Base-by-base conservation (phyloP, 225 moss, liverwort and hornwort genomes). In the Polytrichum formosum region DNA sequence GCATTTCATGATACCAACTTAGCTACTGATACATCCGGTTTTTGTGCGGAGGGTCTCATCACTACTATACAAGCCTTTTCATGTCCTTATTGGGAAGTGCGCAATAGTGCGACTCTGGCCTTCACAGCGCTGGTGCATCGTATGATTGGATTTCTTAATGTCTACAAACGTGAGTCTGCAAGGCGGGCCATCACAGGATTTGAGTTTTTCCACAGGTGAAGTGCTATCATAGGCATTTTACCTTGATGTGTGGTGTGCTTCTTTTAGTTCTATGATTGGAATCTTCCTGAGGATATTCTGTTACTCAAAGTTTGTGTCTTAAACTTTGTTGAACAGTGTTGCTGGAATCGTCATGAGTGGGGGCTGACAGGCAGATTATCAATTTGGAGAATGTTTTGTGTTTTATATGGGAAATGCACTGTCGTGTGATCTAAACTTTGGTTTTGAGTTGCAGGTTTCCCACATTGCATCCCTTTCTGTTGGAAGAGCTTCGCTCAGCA, bases 191-290 rank as follows among this genome's bases (percentile, higher is more conserved):
- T 98, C 64, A 94, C 98, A 23, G 98, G 98, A 19, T 98, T 98
- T 70, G 98, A 98, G 76, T 94, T 98, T 78, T 98, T 98, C 55
- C 98, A 98, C 81, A 91, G 96, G 96, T 96, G 63, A 84, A 77
- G 20, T 23, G 8, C 58, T 58, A 58, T 46, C 46, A 46, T 46
- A 46, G 46, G 46, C 46, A 46, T 46, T 46, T 2, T 46, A 13
- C 13, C 46, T 46, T 46, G 46, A 46, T 46, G 46, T 46, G 46
- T 16, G 13, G 46, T 46, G 46, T 46, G 37, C 37, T 37, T 2
- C 37, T 9, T 37, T 9, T 37, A 37, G 37, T 37, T 37, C 37
- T 37, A 46, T 46, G 46, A 46, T 16, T 46, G 13, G 46, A 46
- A 46, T 16, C 46, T 46, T 13, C 46, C 10, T 46, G 13, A 4